Conservation (phyloP, 2,329 filamentous ascomycete genomes). For the Fusarium chaquense region DNA sequence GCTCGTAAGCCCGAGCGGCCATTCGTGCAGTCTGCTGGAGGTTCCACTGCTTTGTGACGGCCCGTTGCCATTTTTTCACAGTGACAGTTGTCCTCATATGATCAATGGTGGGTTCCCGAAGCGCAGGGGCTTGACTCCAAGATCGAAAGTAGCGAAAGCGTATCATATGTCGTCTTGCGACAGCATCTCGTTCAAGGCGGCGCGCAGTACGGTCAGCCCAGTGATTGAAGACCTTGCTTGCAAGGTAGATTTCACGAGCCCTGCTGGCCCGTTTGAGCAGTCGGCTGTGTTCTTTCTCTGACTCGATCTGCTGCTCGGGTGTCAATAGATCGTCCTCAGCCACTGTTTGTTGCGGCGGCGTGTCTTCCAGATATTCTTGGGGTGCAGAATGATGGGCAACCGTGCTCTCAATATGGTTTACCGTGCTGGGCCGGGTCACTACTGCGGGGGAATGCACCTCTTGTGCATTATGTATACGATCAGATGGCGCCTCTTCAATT, state of each 20-base stretch:
- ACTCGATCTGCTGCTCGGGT: constrained; percentile 12
- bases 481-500: constrained; percentile 8
- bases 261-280: constrained; percentile 66
- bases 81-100: constrained; percentile 48
- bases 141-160: constrained; percentile 61
- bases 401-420: constrained; percentile 18
- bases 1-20: constrained; percentile 39
- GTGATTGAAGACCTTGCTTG: constrained; percentile 54
- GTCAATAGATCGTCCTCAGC: constrained; percentile 22
- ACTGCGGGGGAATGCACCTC: constrained; percentile 9
- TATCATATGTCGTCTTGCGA: constrained; percentile 77
- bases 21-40: constrained; percentile 45
- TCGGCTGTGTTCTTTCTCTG: constrained; percentile 36
- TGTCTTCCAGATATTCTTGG: constrained; percentile 7
- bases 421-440: constrained; percentile 3
- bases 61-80: constrained; percentile 53
- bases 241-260: constrained; percentile 74
- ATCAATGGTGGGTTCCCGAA: constrained; percentile 48
- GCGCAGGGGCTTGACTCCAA: constrained; percentile 52
- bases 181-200: constrained; percentile 73
- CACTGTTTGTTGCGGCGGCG: background rate
- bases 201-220: constrained; percentile 76
- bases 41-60: constrained; percentile 46
- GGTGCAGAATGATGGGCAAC: constrained; percentile 9
- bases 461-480: background rate